Conservation (phyloP, 805 yeast genomes). For the Saccharomycopsis sp. region DNA sequence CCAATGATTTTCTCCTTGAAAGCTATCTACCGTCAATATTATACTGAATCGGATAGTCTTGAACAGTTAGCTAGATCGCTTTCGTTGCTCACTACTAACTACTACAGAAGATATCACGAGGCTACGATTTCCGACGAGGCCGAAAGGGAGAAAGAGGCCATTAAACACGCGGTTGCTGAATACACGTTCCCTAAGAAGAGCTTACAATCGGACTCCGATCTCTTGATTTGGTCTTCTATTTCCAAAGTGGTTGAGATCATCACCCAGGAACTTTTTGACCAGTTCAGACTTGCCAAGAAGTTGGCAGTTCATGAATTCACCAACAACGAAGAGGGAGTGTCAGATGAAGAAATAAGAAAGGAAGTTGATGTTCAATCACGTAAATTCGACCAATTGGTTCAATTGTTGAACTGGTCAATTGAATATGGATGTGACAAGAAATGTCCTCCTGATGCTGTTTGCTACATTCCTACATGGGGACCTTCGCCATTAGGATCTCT, state of each 20-base stretch:
- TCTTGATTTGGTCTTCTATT: constrained; percentile 43
- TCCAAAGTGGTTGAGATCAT: constrained; percentile 36
- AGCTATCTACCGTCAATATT: constrained; percentile 28
- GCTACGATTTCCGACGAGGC: constrained; percentile 19
- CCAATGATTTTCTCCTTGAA: constrained; percentile 42
- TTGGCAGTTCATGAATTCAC: constrained; percentile 24
- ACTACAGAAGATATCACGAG: constrained; percentile 36
- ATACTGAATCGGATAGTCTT: constrained; percentile 13
- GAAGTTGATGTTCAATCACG: constrained; percentile 15
- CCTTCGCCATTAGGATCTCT: constrained; percentile 42
- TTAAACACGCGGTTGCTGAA: constrained; percentile 37
- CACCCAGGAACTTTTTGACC: constrained; percentile 32
- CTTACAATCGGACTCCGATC: constrained; percentile 36
- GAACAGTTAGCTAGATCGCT: constrained; percentile 30
- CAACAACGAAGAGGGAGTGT: constrained; percentile 10
- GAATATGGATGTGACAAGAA: constrained; percentile 35
- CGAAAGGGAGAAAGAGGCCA: constrained; percentile 25
- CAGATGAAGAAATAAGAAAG: constrained; percentile 21
- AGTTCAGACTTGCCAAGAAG: constrained; percentile 29
- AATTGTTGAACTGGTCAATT: constrained; percentile 36
- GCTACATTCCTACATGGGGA: constrained; percentile 57
- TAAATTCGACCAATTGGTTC: constrained; percentile 24
- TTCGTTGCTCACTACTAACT: constrained; percentile 37
- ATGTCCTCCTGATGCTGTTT: constrained; percentile 43
- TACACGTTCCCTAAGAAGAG: constrained; percentile 39